phyloP scores from a whole-genome alignment of 768 basidiomycete species.

The Calocera cornea region DNA sequence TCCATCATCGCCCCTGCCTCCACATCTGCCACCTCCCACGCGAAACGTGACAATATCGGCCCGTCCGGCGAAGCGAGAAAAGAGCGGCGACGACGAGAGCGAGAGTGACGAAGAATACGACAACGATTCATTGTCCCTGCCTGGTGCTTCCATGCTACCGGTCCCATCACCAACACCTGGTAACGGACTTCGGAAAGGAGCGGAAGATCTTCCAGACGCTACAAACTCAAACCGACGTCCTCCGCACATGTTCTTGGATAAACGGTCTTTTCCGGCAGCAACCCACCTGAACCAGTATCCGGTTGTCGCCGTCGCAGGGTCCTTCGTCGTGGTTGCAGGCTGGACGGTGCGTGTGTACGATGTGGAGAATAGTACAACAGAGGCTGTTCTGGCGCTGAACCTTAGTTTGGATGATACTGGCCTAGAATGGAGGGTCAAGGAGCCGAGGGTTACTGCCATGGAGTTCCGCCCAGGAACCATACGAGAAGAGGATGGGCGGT shows the following conservation, averaged over 20 bases:
- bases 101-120: constrained; percentile 22
- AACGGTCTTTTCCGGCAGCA: constrained; percentile 15
- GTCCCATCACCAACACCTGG: constrained; percentile 10
- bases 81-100: constrained; percentile 11
- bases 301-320: constrained; percentile 22
- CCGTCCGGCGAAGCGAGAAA: constrained; percentile 11
- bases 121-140: constrained; percentile 13
- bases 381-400: constrained; percentile 16
- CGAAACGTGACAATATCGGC: constrained; percentile 4
- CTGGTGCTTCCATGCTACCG: constrained; percentile 3
- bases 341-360: constrained; percentile 26
- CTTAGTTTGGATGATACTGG: constrained; percentile 54
- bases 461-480: constrained; percentile 50
- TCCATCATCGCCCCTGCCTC: not conserved
- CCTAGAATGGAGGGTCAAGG: constrained; percentile 38
- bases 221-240: constrained; percentile 30
- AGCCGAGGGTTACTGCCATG: constrained; percentile 58
- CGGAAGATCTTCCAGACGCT: constrained; percentile 29
- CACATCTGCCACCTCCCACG: not conserved
- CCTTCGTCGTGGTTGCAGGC: constrained; percentile 23
- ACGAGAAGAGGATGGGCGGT: constrained; percentile 40
- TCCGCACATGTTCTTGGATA: constrained; percentile 23
- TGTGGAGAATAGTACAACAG: constrained; percentile 17
- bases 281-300: constrained; percentile 20
- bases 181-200: constrained; percentile 11